These are phyloP conservation scores for Leccinum huronense DNA, from an alignment of 1,284 basidiomycete genomes.

Conservation along the genomic window DNA sequence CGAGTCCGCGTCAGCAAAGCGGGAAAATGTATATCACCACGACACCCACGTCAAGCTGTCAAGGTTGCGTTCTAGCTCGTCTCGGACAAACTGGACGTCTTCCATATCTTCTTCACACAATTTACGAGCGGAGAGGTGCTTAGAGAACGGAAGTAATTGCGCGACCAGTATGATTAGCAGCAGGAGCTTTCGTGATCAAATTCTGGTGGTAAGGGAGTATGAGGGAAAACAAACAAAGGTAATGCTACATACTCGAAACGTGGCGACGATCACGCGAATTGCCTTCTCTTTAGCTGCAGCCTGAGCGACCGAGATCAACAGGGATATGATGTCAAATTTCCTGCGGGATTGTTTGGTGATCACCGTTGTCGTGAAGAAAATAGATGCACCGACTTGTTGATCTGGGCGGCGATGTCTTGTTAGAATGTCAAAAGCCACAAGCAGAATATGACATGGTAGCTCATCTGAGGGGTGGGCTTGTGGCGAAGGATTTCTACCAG, in stretches of 20 bases:
- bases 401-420: conserved; percentile 75
- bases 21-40: background rate
- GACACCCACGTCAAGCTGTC: conserved; percentile 80
- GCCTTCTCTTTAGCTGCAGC: conserved; percentile 97
- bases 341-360: conserved; percentile 39
- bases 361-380: background rate
- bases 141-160: conserved; percentile 82
- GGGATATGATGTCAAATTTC: conserved; percentile 87
- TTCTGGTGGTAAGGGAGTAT: conserved; percentile 53
- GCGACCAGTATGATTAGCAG: conserved; percentile 88
- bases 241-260: conserved; percentile 64
- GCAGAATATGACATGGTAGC: conserved; percentile 90
- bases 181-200: conserved; percentile 78
- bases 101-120: conserved; percentile 96
- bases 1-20: conserved; percentile 9
- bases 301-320: conserved; percentile 85
- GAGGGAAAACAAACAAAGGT: conserved; percentile 2
- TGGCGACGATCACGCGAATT: conserved; percentile 90
- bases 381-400: conserved; percentile 61
- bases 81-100: conserved; percentile 83
- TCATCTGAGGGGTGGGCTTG: conserved; percentile 86
- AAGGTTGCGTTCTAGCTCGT: conserved; percentile 79
- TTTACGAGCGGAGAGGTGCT: conserved; percentile 82
- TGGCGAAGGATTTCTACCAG: conserved; percentile 76
- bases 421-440: conserved; percentile 96